Evolutionary conservation across 176 grass and related monocot genomes (phyloP).

Genomic region (Avena atlantica): DNA sequence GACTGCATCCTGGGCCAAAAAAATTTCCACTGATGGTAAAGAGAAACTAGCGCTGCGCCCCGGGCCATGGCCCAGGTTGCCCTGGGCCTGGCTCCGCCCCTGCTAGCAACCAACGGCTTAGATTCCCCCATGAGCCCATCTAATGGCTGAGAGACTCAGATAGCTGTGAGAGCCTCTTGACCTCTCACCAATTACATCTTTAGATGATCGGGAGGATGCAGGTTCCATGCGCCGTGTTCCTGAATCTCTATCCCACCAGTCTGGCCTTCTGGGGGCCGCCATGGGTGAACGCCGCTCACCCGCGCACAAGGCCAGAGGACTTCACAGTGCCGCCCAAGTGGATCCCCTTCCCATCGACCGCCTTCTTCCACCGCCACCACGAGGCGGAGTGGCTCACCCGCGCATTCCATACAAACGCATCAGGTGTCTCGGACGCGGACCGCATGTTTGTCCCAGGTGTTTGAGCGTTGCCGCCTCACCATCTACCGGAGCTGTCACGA

Average conservation of each 20-base stretch:
- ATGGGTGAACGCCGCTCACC: not conserved
- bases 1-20: too few species aligned
- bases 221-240: not conserved
- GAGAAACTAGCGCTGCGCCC: too few species aligned
- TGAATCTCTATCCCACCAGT: not conserved
- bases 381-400: constrained; percentile 20
- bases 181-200: too few species aligned
- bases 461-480: not conserved
- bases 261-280: constrained; percentile 41
- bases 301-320: not conserved
- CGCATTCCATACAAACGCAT: not conserved
- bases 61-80: too few species aligned
- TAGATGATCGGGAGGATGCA: not conserved
- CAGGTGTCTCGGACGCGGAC: constrained; percentile 20
- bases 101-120: too few species aligned
- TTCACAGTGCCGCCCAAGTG: not conserved
- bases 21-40: too few species aligned
- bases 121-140: too few species aligned
- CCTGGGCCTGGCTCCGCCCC: too few species aligned
- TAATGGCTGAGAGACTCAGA: too few species aligned
- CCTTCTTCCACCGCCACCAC: constrained; percentile 39
- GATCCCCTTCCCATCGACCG: constrained; percentile 30
- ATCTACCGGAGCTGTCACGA: not conserved
- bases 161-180: too few species aligned
- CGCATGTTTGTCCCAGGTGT: not conserved